Evolutionary conservation across 2,329 filamentous ascomycete species (phyloP).

Genomic region (Phoma herbarum): DNA sequence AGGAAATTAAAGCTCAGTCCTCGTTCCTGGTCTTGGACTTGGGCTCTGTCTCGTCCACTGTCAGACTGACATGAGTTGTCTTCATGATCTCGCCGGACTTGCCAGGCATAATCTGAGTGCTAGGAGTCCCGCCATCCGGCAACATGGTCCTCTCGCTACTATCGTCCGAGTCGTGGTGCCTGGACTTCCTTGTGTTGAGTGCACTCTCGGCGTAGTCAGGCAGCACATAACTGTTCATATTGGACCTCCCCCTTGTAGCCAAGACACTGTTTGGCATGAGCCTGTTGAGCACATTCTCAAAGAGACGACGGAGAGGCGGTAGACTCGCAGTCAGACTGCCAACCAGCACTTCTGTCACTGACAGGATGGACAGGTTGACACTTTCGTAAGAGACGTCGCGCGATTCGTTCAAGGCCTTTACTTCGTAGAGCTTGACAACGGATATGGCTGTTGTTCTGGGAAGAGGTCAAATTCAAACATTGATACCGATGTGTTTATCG

Average conservation of each 20-base stretch:
- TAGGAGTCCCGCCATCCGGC: not conserved
- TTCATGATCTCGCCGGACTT: slow-evolving; percentile 13
- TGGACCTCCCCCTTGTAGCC: not conserved
- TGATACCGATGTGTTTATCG: not conserved
- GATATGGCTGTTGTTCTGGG: slow-evolving; percentile 22
- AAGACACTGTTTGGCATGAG: slow-evolving; percentile 14
- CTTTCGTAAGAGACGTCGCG: slow-evolving; percentile 11
- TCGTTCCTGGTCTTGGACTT: not conserved
- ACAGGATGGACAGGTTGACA: slow-evolving; percentile 17
- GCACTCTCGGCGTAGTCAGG: not conserved
- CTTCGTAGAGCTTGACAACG: slow-evolving; percentile 22
- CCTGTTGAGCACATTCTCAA: slow-evolving; percentile 16
- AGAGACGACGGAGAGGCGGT: slow-evolving; percentile 21
- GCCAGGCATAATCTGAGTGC: not conserved
- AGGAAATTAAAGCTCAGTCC: slow-evolving; percentile 1
- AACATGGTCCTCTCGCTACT: slow-evolving; percentile 20
- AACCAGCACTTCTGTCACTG: slow-evolving; percentile 17
- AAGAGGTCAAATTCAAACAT: not conserved
- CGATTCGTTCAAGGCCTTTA: slow-evolving; percentile 11
- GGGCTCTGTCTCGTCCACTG: not conserved
- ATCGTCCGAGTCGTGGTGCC: slow-evolving; percentile 15
- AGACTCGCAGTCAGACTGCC: slow-evolving; percentile 20
- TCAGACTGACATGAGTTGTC: slow-evolving; percentile 18
- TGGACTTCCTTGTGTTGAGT: slow-evolving; percentile 1
- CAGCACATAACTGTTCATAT: slow-evolving; percentile 5